These are phyloP conservation scores for Nigrospora oryzae DNA, from an alignment of 2,329 filamentous ascomycete species.

Conservation along the genomic window DNA sequence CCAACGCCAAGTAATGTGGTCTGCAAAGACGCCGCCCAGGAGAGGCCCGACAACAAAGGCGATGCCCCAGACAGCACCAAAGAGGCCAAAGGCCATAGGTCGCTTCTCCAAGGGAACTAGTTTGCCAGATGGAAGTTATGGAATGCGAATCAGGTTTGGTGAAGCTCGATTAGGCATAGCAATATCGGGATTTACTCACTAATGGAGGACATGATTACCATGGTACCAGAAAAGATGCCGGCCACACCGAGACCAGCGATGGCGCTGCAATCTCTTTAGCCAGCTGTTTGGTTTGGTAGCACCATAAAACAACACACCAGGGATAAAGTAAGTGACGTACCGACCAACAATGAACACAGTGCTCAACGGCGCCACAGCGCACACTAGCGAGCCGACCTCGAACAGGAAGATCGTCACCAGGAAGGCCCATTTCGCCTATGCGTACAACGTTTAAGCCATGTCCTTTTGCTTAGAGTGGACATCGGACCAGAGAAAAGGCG, in stretches of 20 bases:
- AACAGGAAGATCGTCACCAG: constrained; percentile 1
- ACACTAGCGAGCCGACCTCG: constrained; percentile 8
- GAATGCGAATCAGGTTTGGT: too few relatives aligned
- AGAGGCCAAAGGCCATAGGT: constrained; percentile 7
- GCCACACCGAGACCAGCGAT: constrained; percentile 18
- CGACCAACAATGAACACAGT: constrained; percentile 18
- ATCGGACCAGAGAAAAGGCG: too few relatives aligned
- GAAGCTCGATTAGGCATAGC: constrained; percentile 28
- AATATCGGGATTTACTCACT: constrained; percentile 36
- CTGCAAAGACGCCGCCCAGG: constrained; percentile 8
- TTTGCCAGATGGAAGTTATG: not conserved
- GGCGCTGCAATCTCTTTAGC: constrained; percentile 4
- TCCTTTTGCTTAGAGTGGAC: not conserved
- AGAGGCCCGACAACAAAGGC: constrained; percentile 9
- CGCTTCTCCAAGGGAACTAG: constrained; percentile 10
- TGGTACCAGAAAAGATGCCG: constrained; percentile 17
- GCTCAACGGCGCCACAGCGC: constrained; percentile 11
- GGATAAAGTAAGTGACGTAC: not conserved
- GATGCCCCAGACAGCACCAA: constrained; percentile 6
- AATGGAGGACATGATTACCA: constrained; percentile 11
- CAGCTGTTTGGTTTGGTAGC: too few relatives aligned
- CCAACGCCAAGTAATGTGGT: constrained; percentile 10
- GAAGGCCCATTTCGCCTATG: constrained; percentile 18
- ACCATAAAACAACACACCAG: not conserved
- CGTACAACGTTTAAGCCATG: constrained; percentile 21